phyloP scores from a whole-genome alignment of 2,329 filamentous ascomycete genomes.

The Stachybotrys chartarum region DNA sequence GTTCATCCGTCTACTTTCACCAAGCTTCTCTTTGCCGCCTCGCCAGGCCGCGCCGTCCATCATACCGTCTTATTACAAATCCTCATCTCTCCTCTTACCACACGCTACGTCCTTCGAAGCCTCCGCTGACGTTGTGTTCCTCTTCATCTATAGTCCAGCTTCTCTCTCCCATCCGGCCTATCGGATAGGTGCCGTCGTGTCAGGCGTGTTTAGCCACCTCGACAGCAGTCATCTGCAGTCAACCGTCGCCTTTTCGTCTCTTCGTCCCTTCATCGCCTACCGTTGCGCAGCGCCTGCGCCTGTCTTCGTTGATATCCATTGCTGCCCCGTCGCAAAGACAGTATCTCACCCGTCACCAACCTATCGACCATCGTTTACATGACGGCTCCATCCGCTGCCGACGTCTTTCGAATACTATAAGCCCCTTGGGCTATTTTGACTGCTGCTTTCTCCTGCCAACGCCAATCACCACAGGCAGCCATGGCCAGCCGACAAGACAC shows the following conservation, averaged over 20 bases:
- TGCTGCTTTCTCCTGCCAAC: constrained; percentile 22
- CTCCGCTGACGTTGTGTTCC: neutral
- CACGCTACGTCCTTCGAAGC: no score
- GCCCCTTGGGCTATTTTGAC: constrained; percentile 25
- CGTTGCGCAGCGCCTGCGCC: constrained; percentile 1
- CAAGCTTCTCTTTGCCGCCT: no score
- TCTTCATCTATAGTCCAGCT: constrained; percentile 5
- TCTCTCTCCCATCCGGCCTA: constrained; percentile 16
- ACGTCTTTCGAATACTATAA: constrained; percentile 27
- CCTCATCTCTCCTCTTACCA: no score
- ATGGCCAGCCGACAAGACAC: constrained; percentile 32
- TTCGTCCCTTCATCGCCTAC: constrained; percentile 9
- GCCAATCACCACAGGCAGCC: constrained; percentile 25
- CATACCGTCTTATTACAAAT: no score
- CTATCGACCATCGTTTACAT: constrained; percentile 27
- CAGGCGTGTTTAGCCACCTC: neutral
- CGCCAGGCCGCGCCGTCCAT: no score
- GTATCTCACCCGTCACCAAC: constrained; percentile 3
- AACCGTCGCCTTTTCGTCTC: neutral
- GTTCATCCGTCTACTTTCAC: no score
- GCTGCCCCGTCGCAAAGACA: neutral
- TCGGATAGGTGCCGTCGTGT: constrained; percentile 21
- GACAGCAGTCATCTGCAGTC: neutral
- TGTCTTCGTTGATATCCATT: neutral
- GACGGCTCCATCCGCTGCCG: constrained; percentile 25